These are phyloP conservation scores for Phytophthora sansomeana DNA, from an alignment of 352 stramenopile species.

Conservation along the genomic window DNA sequence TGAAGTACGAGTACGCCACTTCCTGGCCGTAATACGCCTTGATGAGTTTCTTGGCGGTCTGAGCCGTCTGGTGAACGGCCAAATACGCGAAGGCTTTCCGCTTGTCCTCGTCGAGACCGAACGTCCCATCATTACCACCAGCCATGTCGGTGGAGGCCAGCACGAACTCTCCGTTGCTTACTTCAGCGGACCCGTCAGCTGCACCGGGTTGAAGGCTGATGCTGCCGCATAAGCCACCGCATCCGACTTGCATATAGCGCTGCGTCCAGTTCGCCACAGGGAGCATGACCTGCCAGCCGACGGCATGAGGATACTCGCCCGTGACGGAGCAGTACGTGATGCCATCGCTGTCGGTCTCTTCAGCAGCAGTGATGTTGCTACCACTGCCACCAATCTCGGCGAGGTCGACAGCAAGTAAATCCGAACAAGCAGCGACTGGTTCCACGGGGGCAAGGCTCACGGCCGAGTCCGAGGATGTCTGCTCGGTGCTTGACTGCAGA, in stretches of 20 bases:
- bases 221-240: constrained; percentile 47
- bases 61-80: constrained; percentile 47
- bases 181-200: constrained; percentile 34
- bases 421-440: constrained; percentile 30
- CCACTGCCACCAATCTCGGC: constrained; percentile 34
- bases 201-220: constrained; percentile 36
- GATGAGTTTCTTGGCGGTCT: constrained; percentile 51
- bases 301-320: constrained; percentile 26
- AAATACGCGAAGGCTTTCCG: constrained; percentile 47
- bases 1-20: constrained; percentile 53
- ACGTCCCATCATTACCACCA: constrained; percentile 39
- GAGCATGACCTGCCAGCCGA: constrained; percentile 41
- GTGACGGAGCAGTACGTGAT: constrained; percentile 45
- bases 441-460: constrained; percentile 31
- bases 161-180: constrained; percentile 43
- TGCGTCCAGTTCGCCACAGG: constrained; percentile 52
- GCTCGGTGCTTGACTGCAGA: constrained; percentile 1
- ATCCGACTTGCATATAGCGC: constrained; percentile 51
- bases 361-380: constrained; percentile 33
- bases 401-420: constrained; percentile 38
- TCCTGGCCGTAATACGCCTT: constrained; percentile 49
- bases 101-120: constrained; percentile 41
- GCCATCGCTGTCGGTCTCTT: constrained; percentile 33
- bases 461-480: constrained; percentile 20
- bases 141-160: constrained; percentile 44